Base-by-base conservation (phyloP, 2,329 filamentous ascomycete species). In the Rhynchosporium graminicola region DNA sequence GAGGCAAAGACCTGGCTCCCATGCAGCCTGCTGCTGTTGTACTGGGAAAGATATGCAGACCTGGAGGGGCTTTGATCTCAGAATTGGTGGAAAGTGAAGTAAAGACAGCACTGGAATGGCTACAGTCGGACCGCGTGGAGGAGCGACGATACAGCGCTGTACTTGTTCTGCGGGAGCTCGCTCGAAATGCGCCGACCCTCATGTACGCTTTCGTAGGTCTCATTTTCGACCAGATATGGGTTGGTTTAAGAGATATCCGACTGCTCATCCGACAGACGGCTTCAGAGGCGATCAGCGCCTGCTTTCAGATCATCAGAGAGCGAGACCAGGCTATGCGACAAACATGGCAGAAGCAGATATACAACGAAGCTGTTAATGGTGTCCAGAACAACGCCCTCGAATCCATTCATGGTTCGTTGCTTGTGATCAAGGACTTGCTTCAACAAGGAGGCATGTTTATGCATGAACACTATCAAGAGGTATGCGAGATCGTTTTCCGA, bases 401-500 rank as follows among this genome's bases (percentile, higher is more conserved):
- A 75, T 89, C 87, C 63, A 89, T 96, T 47, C 96, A 99, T 74
- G 95, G 92, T n/a, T 97, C 94, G 1, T 82, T 99, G 46, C 82
- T 99, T 26, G 92, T 96, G 1, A 83, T 98, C 71, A 96, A 94
- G 75, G 94, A 98, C 77, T 83, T 99, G 54, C 85, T 99, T 20
- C 86, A 95, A 66, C 94, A 97, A 74, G 95, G 95, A 59, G 93
- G 92, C 70, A 99, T 99, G 94, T 99, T 96, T 76, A 98, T 99
- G 95, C 92, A 97, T 72, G 91, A 93, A 45, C 87, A 93, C 73
- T 99, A 98, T 76, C 86, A 89, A 63, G 91, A 96, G 70, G 89
- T 92, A 10, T 98, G 94, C 74, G 95, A 99, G 66, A 93, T 95
- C 66, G 91, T 97, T 42, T 87, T 94, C 68, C 89, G 90, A 65